Evolutionary conservation across 768 basidiomycete genomes (phyloP).

Genomic region (Suillus subluteus): DNA sequence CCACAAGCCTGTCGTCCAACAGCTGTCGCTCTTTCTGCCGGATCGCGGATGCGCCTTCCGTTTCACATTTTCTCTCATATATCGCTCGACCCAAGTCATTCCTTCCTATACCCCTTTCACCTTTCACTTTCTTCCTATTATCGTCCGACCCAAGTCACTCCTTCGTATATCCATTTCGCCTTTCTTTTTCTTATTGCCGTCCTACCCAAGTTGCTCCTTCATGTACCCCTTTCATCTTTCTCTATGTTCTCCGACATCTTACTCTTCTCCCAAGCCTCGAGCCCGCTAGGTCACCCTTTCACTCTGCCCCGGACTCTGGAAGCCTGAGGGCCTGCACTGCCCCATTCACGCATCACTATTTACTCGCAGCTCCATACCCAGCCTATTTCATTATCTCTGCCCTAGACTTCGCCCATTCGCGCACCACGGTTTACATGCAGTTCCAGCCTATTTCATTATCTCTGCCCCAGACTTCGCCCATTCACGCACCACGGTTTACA

Average conservation of each 20-base stretch:
- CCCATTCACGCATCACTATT: background rate
- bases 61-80: background rate
- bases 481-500: background rate
- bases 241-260: background rate
- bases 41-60: background rate
- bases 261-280: background rate
- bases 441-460: background rate
- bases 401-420: background rate
- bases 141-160: background rate
- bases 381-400: background rate
- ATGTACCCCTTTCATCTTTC: background rate
- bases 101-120: background rate
- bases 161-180: background rate
- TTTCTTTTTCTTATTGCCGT: background rate
- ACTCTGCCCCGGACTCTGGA: background rate
- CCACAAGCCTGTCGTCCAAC: background rate
- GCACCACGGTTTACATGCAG: background rate
- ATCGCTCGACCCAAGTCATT: background rate
- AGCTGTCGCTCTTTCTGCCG: background rate
- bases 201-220: background rate
- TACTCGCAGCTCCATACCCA: background rate
- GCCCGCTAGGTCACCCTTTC: too few relatives aligned
- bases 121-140: background rate
- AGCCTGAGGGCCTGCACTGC: background rate
- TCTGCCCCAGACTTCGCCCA: background rate